Conservation (phyloP, 345 rosid genomes). For the Salix purpurea region DNA sequence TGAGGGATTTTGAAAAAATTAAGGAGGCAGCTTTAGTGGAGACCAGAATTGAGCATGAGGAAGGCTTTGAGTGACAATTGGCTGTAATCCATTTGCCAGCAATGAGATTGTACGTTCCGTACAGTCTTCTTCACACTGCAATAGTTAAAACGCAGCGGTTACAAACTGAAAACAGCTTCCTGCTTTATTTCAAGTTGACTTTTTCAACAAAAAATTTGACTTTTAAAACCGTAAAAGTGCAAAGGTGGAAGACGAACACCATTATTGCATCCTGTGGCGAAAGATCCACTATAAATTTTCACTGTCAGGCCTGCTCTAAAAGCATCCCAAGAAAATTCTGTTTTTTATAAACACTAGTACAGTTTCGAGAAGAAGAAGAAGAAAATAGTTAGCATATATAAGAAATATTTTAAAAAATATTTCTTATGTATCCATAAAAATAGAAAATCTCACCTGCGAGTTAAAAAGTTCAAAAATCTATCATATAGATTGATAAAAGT, state of each 20-base stretch:
- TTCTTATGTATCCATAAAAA: no score
- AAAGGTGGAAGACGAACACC: conserved; percentile 3
- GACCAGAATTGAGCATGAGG: neutral
- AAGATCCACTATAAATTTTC: neutral
- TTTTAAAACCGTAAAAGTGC: neutral
- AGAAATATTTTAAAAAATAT: no score
- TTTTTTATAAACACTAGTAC: no score
- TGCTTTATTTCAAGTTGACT: neutral
- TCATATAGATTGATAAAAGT: neutral
- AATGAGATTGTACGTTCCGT: neutral
- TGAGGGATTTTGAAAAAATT: neutral
- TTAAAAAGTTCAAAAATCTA: no score
- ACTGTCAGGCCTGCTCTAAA: neutral
- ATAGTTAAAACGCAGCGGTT: neutral
- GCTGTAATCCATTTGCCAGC: neutral
- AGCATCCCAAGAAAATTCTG: conserved; percentile 24
- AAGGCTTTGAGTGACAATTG: neutral
- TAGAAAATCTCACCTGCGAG: no score
- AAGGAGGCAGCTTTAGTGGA: neutral
- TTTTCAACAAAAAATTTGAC: conserved; percentile 1
- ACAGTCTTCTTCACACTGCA: neutral
- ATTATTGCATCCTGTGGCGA: conserved; percentile 16
- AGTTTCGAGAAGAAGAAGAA: no score
- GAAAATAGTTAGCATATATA: no score
- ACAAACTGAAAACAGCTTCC: neutral